These are phyloP conservation scores for maize (Zea mays) DNA, from an alignment of 176 grass and related monocot species.

Conservation along the genomic window DNA sequence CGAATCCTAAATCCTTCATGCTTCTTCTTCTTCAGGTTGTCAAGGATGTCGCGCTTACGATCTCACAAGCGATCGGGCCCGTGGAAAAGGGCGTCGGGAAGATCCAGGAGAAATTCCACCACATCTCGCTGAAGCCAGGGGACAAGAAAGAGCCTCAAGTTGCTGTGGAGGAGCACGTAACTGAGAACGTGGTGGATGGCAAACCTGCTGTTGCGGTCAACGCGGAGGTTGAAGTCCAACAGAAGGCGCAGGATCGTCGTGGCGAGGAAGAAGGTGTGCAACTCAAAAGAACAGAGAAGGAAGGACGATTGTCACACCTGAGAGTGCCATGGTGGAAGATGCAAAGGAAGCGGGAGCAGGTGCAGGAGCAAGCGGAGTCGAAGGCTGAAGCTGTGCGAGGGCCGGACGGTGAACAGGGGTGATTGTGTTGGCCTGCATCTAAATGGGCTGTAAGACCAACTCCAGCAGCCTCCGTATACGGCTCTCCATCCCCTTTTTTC, in stretches of 20 bases:
- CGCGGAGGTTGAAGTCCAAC: slow-evolving; percentile 37
- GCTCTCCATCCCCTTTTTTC: no score
- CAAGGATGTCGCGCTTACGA: slow-evolving; percentile 73
- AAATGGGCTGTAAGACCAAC: no score
- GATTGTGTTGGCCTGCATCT: no score
- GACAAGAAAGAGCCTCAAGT: slow-evolving; percentile 47
- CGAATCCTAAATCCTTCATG: no score
- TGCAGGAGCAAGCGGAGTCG: no score
- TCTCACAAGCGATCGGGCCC: slow-evolving; percentile 79
- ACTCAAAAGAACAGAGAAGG: slow-evolving; percentile 20
- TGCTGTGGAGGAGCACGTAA: slow-evolving; percentile 56
- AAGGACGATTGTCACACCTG: background rate
- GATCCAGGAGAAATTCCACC: slow-evolving; percentile 76
- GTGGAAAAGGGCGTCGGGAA: slow-evolving; percentile 79
- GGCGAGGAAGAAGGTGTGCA: slow-evolving; percentile 9
- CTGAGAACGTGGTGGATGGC: slow-evolving; percentile 37
- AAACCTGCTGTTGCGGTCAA: slow-evolving; percentile 32
- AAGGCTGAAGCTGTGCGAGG: no score
- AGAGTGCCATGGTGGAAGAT: no score
- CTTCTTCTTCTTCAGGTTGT: slow-evolving; percentile 53
- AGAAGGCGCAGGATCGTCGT: slow-evolving; percentile 15
- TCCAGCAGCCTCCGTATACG: no score
- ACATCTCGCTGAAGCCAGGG: slow-evolving; percentile 48
- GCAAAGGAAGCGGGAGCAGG: no score
- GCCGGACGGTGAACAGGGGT: no score